Percentiles rank a stretch among this genome's conserved stretches.
Evolutionary conservation across 805 yeast genomes (phyloP).

Genomic region (Candida nitratophila): DNA sequence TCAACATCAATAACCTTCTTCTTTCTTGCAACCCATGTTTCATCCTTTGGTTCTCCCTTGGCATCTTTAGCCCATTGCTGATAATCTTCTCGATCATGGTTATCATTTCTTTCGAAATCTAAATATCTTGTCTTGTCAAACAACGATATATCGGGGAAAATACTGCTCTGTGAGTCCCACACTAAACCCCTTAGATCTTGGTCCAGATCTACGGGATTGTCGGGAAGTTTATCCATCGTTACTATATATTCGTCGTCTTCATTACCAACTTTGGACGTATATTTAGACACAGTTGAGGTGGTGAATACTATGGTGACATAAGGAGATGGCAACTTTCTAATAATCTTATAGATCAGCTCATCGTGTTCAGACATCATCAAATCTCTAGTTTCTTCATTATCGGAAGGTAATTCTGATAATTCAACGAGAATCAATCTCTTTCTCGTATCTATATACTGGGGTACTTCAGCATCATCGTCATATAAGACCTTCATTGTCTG

Average conservation of each 20-base stretch:
- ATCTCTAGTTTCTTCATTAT: slow-evolving; percentile 33
- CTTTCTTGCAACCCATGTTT: slow-evolving; percentile 25
- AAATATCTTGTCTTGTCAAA: slow-evolving; percentile 40
- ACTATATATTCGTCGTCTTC: slow-evolving; percentile 8
- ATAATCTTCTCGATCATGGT: slow-evolving; percentile 18
- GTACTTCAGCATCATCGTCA: slow-evolving; percentile 37
- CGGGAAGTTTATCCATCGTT: slow-evolving; percentile 23
- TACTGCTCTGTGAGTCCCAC: slow-evolving; percentile 23
- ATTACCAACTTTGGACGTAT: slow-evolving; percentile 11
- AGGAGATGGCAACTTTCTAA: slow-evolving; percentile 74
- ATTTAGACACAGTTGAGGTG: slow-evolving; percentile 24
- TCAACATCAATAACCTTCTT: slow-evolving; percentile 12
- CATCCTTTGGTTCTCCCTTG: slow-evolving; percentile 7
- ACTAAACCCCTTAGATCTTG: slow-evolving; percentile 21
- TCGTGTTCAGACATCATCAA: slow-evolving; percentile 20
- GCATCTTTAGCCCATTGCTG: slow-evolving; percentile 24
- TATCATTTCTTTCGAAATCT: slow-evolving; percentile 52
- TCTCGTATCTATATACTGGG: slow-evolving; percentile 53
- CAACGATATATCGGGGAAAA: slow-evolving; percentile 50
- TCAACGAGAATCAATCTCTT: slow-evolving; percentile 57
- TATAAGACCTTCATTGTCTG: slow-evolving; percentile 31
- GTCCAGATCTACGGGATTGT: slow-evolving; percentile 24
- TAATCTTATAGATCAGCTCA: slow-evolving; percentile 37
- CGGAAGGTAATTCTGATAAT: slow-evolving; percentile 41
- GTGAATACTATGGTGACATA: slow-evolving; percentile 56